Base-by-base conservation (phyloP, 2,329 filamentous ascomycete genomes). In the Neonectria punicea region DNA sequence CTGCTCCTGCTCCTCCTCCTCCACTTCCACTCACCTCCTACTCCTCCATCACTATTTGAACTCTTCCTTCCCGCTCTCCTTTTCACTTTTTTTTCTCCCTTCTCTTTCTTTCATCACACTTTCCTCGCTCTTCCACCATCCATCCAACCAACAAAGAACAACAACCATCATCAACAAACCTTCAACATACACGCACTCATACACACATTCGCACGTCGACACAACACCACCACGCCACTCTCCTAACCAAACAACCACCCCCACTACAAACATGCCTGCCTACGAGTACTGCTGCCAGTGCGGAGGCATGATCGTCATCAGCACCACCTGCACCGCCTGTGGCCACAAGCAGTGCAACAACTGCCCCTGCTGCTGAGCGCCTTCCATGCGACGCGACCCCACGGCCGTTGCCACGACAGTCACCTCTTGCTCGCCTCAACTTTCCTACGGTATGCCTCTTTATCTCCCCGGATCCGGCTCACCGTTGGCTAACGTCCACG, bases 231-330 rank as follows among this genome's bases (percentile, higher is more conserved):
- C 34, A 64, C 34, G 16, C 34, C 36, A 50, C 10, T 34, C 41
- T 10, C 58, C 50, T 44, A 63, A 25, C 36, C 41, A 50, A 65
- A 66, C 39, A 53, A 50, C 46, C 66, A 64, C 28, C 55, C 60
- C 47, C 58, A 69, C 53, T 67, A 67, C 49, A 73, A 75, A 70
- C 54, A 83, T 83, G 82, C 79, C 81, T 74, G 78, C 80, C 71
- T 83, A 81, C 70, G 82, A 83, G 71, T 84, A 85, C 78, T 87
- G 85, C 82, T 86, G 85, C 82, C 77, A 85, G 73, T 87, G 85
- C 79, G 83, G 83, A 71, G 78, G 81, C 78, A 84, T 86, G 78
- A 85, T 87, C 70, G 85, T 86, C 80, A 87, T 87, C 79, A 86
- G 84, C 82, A 84, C 79, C 75, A 82, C 80, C 57, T 87, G 85